Base-by-base conservation (phyloP, 78 protist genomes). In the Dictyostelium citrinum region DNA sequence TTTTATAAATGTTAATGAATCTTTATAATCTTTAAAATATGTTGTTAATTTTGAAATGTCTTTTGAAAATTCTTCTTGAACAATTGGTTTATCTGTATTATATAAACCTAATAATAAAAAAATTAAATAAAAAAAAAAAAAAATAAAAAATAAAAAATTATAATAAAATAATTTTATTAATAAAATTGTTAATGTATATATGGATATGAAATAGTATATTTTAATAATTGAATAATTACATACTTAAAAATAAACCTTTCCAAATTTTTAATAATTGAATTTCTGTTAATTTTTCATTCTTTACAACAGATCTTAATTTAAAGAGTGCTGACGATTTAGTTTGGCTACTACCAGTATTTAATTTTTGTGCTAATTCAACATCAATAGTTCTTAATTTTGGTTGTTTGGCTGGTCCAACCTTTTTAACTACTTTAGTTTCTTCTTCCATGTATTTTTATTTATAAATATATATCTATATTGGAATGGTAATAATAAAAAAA, bases 171-270 rank as follows among this genome's bases (percentile, higher is more conserved):
- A n/a, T n/a, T n/a, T n/a, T n/a, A n/a, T n/a, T n/a, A n/a, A n/a
- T n/a, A n/a, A n/a, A n/a, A n/a, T n/a, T n/a, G n/a, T n/a, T n/a
- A n/a, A n/a, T n/a, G n/a, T n/a, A n/a, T n/a, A n/a, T n/a, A n/a
- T n/a, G n/a, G n/a, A n/a, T n/a, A 37, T 37, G 1, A 37, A 37
- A 37, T 37, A 3, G 3, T 37, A 37, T 37, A 37, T 4, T 37
- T 4, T 4, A 4, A 37, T 4, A 4, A 37, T 37, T 37, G 3
- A 3, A 37, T 10, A 9, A 33, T 8, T 37, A 86, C 93, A 46
- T 86, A 88, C 93, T 77, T 27, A 67, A 46, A 41, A 49, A 88
- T 78, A 88, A 88, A 78, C 81, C 85, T 78, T 88, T 88, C 93
- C 93, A 88, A 35, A 88, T 67, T 46, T 88, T 78, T 68, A 88